Evolutionary conservation across 2,329 filamentous ascomycete species (phyloP).

Genomic region (Paecilomyces niveus): DNA sequence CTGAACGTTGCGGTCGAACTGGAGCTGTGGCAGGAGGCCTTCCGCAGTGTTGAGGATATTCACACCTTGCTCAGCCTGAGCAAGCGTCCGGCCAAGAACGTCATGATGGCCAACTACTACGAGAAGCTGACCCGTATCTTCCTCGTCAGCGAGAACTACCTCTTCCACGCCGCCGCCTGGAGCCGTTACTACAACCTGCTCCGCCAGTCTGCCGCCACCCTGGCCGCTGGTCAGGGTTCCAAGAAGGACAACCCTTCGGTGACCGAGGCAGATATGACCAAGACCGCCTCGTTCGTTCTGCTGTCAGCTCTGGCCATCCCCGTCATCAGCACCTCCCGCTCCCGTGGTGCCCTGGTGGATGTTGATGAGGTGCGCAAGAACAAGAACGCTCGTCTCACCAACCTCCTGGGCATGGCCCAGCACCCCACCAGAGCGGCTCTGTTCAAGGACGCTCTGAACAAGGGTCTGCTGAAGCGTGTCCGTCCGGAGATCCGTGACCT

Average conservation of each 20-base stretch:
- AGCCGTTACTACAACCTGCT: slow-evolving; percentile 95
- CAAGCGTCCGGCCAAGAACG: slow-evolving; percentile 96
- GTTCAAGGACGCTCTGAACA: slow-evolving; percentile 93
- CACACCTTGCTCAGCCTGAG: slow-evolving; percentile 94
- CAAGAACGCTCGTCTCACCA: slow-evolving; percentile 96
- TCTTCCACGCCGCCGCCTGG: slow-evolving; percentile 98
- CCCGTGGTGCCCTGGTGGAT: slow-evolving; percentile 90
- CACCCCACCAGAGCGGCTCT: slow-evolving; percentile 82
- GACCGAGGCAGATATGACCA: slow-evolving; percentile 82
- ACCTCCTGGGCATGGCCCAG: slow-evolving; percentile 86
- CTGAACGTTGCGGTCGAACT: slow-evolving; percentile 96
- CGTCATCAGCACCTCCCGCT: slow-evolving; percentile 96
- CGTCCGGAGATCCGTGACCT: slow-evolving; percentile 92
- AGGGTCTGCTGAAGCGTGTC: slow-evolving; percentile 86
- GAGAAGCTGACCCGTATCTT: slow-evolving; percentile 99
- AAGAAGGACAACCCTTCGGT: slow-evolving; percentile 93
- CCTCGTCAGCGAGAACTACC: slow-evolving; percentile 97
- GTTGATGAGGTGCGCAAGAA: slow-evolving; percentile 96
- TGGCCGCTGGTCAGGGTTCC: slow-evolving; percentile 76
- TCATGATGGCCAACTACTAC: slow-evolving; percentile 99
- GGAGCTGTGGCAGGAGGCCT: slow-evolving; percentile 98
- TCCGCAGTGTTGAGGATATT: slow-evolving; percentile 98
- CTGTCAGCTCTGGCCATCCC: slow-evolving; percentile 95
- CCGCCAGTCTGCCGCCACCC: slow-evolving; percentile 75
- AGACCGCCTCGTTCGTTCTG: slow-evolving; percentile 90